Percentiles rank a stretch among this genome's conserved stretches.
phyloP scores from a whole-genome alignment of 305 asterid species.

The Fraxinus sp. region DNA sequence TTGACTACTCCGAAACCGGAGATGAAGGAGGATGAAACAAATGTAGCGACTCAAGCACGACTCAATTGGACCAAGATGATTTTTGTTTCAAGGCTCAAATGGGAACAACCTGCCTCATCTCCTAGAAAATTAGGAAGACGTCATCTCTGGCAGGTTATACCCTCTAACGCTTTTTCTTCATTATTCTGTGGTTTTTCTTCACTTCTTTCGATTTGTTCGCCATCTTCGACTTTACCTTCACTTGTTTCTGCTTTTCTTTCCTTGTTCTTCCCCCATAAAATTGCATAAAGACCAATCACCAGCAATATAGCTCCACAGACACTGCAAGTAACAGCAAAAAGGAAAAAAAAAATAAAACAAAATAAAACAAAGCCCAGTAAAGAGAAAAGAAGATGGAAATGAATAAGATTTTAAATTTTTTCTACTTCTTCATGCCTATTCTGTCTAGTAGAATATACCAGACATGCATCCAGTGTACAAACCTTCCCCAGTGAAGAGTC shows the following conservation, averaged over 20 bases:
- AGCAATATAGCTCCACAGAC: constrained; percentile 24
- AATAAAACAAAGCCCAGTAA: no score
- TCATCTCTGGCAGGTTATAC: neutral
- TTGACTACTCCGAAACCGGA: neutral
- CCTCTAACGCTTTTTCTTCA: neutral
- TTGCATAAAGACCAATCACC: constrained; percentile 5
- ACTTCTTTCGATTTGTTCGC: neutral
- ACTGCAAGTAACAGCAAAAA: neutral
- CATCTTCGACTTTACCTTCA: neutral
- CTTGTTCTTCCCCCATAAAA: neutral
- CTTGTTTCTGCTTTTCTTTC: constrained; percentile 7
- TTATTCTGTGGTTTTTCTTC: neutral
- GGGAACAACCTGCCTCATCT: neutral
- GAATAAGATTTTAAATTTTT: neutral
- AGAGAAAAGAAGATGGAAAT: neutral
- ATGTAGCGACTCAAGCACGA: neutral
- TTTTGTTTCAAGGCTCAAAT: neutral
- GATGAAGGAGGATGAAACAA: neutral
- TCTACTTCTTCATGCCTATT: neutral
- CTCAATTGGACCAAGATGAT: neutral
- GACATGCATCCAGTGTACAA: neutral
- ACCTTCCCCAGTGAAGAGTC: constrained; percentile 53
- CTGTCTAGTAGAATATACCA: neutral
- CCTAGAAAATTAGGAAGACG: neutral
- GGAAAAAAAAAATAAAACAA: neutral